Evolutionary conservation across 768 basidiomycete genomes (phyloP), one percentile per base, ranked within the genome.

Genomic region (Leucocoprinus birnbaumii): DNA sequence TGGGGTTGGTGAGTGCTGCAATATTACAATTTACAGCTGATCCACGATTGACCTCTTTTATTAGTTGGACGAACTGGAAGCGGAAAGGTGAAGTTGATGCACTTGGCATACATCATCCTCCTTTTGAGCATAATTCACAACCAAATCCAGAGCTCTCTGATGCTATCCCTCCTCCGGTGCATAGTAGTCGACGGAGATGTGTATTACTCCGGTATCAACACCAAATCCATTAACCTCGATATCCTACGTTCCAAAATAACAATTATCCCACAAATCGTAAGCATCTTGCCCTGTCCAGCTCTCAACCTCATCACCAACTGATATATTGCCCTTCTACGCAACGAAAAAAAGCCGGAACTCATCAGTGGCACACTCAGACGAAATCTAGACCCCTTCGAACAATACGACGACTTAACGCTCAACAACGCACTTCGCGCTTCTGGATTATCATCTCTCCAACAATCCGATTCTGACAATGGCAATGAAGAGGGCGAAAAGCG

Each of bases 301-400:
- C n/a, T n/a, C n/a, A n/a, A n/a, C n/a, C n/a, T n/a, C n/a, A n/a
- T n/a, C n/a, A n/a, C n/a, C n/a, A n/a, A n/a, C n/a, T n/a, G n/a
- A n/a, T n/a, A n/a, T n/a, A n/a, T n/a, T n/a, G n/a, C n/a, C n/a
- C n/a, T n/a, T n/a, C n/a, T n/a, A n/a, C n/a, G n/a, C n/a, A n/a
- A n/a, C n/a, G n/a, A n/a, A n/a, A n/a, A n/a, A n/a, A 45, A 73
- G 73, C 71, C 73, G 31, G 72, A 73, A 53, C 70, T 88, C 2
- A 74, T 86, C 57, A 74, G 77, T 16, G 86, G 86, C 0, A 79
- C 82, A 2, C 65, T 87, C 4, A 69, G 85, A 11, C 75, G 76
- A 59, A 87, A 87, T 60, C 66, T 86, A 16, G 85, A 86, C 61
- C 84, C 82, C 0, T 84, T 84, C 60, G 70, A 72, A n/a, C 75